Base-by-base conservation (phyloP, 352 stramenopile species). In the Phytopythium litorale region DNA sequence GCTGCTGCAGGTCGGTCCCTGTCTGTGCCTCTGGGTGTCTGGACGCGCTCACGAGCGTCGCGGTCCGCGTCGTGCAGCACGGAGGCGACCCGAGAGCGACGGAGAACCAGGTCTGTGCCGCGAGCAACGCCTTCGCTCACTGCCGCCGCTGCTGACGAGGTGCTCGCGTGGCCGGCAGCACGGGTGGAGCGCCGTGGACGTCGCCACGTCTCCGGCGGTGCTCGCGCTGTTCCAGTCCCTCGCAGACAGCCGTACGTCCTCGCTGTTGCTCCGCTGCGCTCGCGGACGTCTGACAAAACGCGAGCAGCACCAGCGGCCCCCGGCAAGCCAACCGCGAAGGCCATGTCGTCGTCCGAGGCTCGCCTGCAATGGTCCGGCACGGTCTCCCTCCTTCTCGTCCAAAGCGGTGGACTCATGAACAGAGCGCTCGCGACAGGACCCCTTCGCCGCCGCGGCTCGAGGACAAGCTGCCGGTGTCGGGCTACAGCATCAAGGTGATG, bases 391-490 rank as follows among this genome's bases (percentile, higher is more conserved):
- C 19, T 0, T 28, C 19, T 50, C 19, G 21, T 11, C n/a, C 43
- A 25, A 21, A 7, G 6, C 43, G 30, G 0, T 8, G 11, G 9
- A 32, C 45, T 49, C 35, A 58, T 15, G 16, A 12, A n/a, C 21
- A 9, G 30, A 8, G 4, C n/a, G 33, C 35, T 43, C 32, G 2
- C 38, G 12, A 18, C 50, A 87, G 77, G 77, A 63, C 49, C 2
- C 51, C 72, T 21, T 65, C 73, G 32, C 58, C 63, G 21, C 8
- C 65, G 3, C 68, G 66, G 13, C 45, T 84, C 38, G 70, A 88
- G 53, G 68, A 92, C 43, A 68, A 78, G 23, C 63, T 81, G 23
- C 80, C 83, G 7, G 73, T 88, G 12, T 92, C 83, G 9, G 76
- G 78, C 19, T 92, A 88, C 70, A 87, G 87, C 57, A 63, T 92